These are phyloP conservation scores for Xylaria sp. DNA, from an alignment of 2,329 filamentous ascomycete genomes.

Conservation along the genomic window DNA sequence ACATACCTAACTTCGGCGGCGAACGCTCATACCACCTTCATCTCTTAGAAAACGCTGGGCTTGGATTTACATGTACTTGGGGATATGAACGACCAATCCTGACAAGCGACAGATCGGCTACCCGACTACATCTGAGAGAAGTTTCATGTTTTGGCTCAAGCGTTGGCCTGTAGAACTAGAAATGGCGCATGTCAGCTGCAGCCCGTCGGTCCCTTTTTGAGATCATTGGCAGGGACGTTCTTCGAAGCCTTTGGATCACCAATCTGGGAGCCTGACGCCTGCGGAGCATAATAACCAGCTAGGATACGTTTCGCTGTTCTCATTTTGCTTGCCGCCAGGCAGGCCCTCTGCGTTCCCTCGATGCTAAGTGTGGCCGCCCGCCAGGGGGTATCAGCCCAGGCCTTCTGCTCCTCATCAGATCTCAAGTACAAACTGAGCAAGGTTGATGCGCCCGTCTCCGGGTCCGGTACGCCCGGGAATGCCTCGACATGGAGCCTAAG, in stretches of 20 bases:
- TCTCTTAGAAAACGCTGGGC: too few relatives aligned
- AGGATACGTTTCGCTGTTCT: constrained; percentile 26
- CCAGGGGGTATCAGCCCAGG: constrained; percentile 29
- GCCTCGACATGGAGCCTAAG: constrained; percentile 42
- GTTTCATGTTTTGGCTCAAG: too few relatives aligned
- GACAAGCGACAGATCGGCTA: too few relatives aligned
- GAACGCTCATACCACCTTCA: too few relatives aligned
- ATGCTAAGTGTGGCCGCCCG: constrained; percentile 12
- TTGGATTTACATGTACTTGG: too few relatives aligned
- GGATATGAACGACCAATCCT: too few relatives aligned
- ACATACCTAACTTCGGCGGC: too few relatives aligned
- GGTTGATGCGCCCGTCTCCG: constrained; percentile 39
- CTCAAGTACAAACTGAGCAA: constrained; percentile 41
- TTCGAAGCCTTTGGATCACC: not conserved
- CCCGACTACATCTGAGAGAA: too few relatives aligned
- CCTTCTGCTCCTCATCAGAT: constrained; percentile 42
- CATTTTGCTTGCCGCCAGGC: constrained; percentile 20
- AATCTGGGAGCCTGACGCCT: not conserved
- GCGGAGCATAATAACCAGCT: not conserved
- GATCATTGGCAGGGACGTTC: not conserved
- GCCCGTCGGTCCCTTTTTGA: not conserved
- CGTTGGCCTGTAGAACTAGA: too few relatives aligned
- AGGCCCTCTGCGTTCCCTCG: constrained; percentile 11
- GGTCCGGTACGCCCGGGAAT: constrained; percentile 36
- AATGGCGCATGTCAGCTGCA: too few relatives aligned